These are phyloP conservation scores for Aleurites moluccanus DNA, from an alignment of 441 rosid species.

Conservation along the genomic window DNA sequence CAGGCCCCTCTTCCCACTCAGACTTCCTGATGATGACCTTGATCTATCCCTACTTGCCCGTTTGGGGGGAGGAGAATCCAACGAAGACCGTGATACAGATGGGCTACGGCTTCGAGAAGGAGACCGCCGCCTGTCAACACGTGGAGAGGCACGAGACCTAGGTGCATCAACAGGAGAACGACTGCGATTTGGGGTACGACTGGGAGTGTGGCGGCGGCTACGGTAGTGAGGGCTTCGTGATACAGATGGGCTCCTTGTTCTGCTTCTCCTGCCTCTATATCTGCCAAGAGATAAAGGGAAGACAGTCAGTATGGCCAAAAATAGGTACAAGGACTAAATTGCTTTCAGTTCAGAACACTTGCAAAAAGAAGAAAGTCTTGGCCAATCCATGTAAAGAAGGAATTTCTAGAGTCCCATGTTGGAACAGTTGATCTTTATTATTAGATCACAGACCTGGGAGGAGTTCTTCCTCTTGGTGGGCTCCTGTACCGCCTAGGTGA, in stretches of 20 bases:
- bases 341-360: not conserved
- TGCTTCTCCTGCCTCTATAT: conserved; percentile 70
- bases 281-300: conserved; percentile 33
- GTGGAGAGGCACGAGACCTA: conserved; percentile 43
- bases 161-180: conserved; percentile 55
- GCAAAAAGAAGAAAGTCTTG: not conserved
- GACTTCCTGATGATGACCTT: conserved; percentile 66
- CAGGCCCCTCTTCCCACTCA: conserved; percentile 52
- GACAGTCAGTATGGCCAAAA: not conserved
- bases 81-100: conserved; percentile 57
- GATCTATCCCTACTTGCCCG: conserved; percentile 53
- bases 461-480: conserved; percentile 83
- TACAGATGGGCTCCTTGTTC: conserved; percentile 56
- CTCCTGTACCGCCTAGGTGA: conserved; percentile 90
- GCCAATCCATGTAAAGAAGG: not conserved
- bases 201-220: conserved; percentile 47
- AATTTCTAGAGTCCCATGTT: not conserved
- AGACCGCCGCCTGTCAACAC: conserved; percentile 45
- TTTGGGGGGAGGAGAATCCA: conserved; percentile 61
- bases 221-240: conserved; percentile 63
- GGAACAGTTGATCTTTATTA: not conserved
- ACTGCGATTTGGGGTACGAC: conserved; percentile 62
- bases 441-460: conserved; percentile 59
- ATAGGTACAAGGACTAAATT: not conserved
- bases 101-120: conserved; percentile 52